Evolutionary conservation across 768 basidiomycete species (phyloP).

Genomic region (Sutorius australiensis): DNA sequence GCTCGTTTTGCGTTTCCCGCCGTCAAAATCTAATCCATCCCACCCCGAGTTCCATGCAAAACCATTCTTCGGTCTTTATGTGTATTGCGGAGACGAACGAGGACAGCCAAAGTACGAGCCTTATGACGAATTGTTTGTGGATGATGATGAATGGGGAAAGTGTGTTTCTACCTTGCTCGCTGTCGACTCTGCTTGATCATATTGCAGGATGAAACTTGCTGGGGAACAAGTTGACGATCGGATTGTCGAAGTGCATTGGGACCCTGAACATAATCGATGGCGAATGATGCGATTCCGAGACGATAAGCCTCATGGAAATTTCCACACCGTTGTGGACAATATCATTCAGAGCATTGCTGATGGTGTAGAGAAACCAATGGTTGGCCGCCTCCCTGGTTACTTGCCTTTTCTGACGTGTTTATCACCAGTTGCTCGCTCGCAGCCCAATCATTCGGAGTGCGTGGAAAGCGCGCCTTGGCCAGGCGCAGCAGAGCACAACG

Average conservation of each 20-base stretch:
- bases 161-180: slow-evolving; percentile 38
- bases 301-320: slow-evolving; percentile 93
- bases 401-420: slow-evolving; percentile 10
- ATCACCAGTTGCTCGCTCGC: slow-evolving; percentile 61
- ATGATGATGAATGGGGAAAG: slow-evolving; percentile 92
- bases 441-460: slow-evolving; percentile 61
- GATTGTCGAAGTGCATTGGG: slow-evolving; percentile 94
- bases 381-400: slow-evolving; percentile 37
- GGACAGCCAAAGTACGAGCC: slow-evolving; percentile 64
- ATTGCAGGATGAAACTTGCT: slow-evolving; percentile 69
- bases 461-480: slow-evolving; percentile 66
- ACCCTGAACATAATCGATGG: slow-evolving; percentile 63
- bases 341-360: slow-evolving; percentile 91
- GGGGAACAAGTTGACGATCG: slow-evolving; percentile 92
- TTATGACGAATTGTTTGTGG: slow-evolving; percentile 82
- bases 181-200: slow-evolving; percentile 1
- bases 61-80: slow-evolving; percentile 79
- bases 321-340: slow-evolving; percentile 75
- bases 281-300: slow-evolving; percentile 90
- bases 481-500: slow-evolving; percentile 28
- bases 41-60: slow-evolving; percentile 81
- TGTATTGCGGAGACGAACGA: slow-evolving; percentile 71
- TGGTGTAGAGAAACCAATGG: slow-evolving; percentile 86
- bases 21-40: slow-evolving; percentile 44
- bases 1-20: slow-evolving; percentile 90